Evolutionary conservation across 1,284 basidiomycete genomes (phyloP), one percentile per base, ranked within the genome.

Genomic region (Sparassis latifolia): DNA sequence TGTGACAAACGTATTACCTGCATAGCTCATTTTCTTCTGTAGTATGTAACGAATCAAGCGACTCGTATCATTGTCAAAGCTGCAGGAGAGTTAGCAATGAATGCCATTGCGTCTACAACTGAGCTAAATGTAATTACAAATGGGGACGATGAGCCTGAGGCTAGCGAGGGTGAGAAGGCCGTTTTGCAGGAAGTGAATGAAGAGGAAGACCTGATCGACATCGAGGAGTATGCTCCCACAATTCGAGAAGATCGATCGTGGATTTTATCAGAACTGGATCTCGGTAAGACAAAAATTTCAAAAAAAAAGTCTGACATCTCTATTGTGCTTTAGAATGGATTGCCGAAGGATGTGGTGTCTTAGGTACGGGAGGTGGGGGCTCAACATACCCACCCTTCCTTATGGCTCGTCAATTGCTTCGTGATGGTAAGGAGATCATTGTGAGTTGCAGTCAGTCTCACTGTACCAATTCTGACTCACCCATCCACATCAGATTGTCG

Each of bases 351-450:
- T 80, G 77, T 55, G 78, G 76, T 47, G 69, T 79, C 33, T 62
- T 80, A 4, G 79, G 78, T 2, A 75, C 73, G 10, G 78, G 79
- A 2, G 79, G 79, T 7, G 78, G 79, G 3, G 78, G 78, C 3
- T 73, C 75, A 0, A 72, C 78, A 0, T 77, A 77, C 53, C 73
- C 74, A 9, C 64, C 70, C 6, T 79, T 73, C 58, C 56, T 78
- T 20, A 70, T 73, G 54, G 62, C 75, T 5, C 67, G 77, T 37
- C 74, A 80, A 58, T 66, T 77, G 58, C 58, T 79, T 33, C 66
- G 78, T 2, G 63, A 70, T 31, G 79, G 78, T 4, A 65, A 69
- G 4, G 55, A 63, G 10, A 69, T 78, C 45, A 67, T 70, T 28
- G 70, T 79, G 10, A 58, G 58, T 48, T 66, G 3, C 57, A 9